Evolutionary conservation across 2,329 filamentous ascomycete species (phyloP), one percentile per base, ranked within the genome.

Genomic region (Hymenoscyphus occultus): DNA sequence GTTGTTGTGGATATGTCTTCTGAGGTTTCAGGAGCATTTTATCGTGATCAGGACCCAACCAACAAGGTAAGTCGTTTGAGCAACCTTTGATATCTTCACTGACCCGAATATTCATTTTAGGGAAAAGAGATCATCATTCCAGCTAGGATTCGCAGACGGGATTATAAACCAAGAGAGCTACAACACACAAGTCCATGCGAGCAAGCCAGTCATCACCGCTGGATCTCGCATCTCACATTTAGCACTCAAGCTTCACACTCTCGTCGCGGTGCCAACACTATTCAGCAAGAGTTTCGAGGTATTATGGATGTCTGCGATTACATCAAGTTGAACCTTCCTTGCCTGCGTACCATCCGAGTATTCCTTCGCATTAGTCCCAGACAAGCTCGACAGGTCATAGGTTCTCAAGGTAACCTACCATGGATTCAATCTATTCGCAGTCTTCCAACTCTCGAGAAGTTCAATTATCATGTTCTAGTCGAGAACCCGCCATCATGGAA

Each of bases 1-100:
- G 22, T 40, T 32, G 60, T 62, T 13, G 9, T 62, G 5, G 48
- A 60, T 35, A 32, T 60, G 13, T 57, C 54, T 35, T 14, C 14
- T 12, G 7, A 6, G 54, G 28, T 31, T 56, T 10, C 5, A 31
- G 10, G 1, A 5, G 31, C 54, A 32, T 12, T 9, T 12, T 56
- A 5, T n/a, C 22, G 54, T 14, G 54, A 31, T 16, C 6, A 4
- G 22, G 54, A 56, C 54, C 22, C 5, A 31, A 56, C 9, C 19
- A 16, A 32, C 7, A 10, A 31, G 10, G 31, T 31, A 56, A 31
- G 54, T 56, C 14, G 14, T 14, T 56, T 22, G 19, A 13, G 14
- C 3, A 32, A 31, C 16, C 54, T n/a, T 35, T 13, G n/a, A 13
- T 48, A 48, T 5, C 16, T 5, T n/a, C n/a, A 48, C 16, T 48